Base-by-base conservation (phyloP, 2,329 filamentous ascomycete genomes). In the Aspergillus sp. region DNA sequence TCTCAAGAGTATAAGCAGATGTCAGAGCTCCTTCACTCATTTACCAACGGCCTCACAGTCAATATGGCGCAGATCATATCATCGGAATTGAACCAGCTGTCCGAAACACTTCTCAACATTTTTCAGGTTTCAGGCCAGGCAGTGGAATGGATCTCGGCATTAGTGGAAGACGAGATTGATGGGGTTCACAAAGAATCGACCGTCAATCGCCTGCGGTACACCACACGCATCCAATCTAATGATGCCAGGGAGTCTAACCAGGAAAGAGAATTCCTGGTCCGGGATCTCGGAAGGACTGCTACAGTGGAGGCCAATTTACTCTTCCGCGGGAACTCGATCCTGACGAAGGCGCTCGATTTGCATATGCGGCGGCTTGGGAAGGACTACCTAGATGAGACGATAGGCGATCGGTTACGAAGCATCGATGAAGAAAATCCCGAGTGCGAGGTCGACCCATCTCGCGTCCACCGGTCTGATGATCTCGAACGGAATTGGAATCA, bases 121-220 rank as follows among this genome's bases (percentile, higher is more conserved):
- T 98, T 91, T 60, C 93, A 98, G 63, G 90, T 95, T 3, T 91
- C 90, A 2, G 89, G 88, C 0, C 81, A 82, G 33, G 86, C 88
- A 2, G 79, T 80, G 39, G 89, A 96, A 50, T 98, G 93, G 93
- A 78, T 98, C 19, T 93, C 89, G 76, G 84, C 88, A 2, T 74
- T 98, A 37, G 88, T 96, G 0, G 93, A 98, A 67, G 91, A 97
- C 62, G 93, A 98, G 67, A 97, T 98, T 49, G 93, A 97, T 61
- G 91, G 91, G 0, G 84, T 93, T 15, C 82, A 89, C 47, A 94
- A 85, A 62, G 90, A 95, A 57, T 82, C 83, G 12, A 82, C 85
- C 0, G 80, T 85, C 53, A 88, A 73, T 52, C 64, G 80, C 33
- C 63, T 83, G 44, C 69, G 80, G 30, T 83, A 82, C 61, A 80